Evolutionary conservation across 805 yeast species (phyloP).

Genomic region (Danielozyma ontarioensis): DNA sequence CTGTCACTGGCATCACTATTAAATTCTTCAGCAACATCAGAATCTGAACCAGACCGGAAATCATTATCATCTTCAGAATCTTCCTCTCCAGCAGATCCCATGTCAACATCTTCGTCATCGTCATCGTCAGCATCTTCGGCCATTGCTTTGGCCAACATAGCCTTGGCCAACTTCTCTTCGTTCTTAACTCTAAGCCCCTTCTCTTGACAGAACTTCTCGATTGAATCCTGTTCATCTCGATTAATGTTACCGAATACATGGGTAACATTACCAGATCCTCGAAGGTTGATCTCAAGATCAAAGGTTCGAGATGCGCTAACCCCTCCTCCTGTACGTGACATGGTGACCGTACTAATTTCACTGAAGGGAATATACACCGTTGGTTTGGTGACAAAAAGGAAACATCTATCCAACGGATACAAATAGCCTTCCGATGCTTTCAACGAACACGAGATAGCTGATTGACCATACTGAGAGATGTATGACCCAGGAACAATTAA

Average conservation of each 20-base stretch:
- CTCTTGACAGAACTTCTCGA: constrained; percentile 71
- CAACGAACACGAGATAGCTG: constrained; percentile 86
- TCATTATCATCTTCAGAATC: constrained; percentile 82
- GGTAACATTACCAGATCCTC: constrained; percentile 54
- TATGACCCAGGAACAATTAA: constrained; percentile 81
- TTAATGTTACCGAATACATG: constrained; percentile 86
- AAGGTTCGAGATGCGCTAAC: constrained; percentile 81
- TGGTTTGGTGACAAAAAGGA: constrained; percentile 89
- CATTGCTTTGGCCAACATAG: constrained; percentile 70
- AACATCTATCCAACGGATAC: constrained; percentile 87
- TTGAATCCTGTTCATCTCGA: constrained; percentile 78
- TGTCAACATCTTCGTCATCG: constrained; percentile 40
- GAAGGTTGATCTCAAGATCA: constrained; percentile 76
- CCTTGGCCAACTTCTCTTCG: constrained; percentile 85
- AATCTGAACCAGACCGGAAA: constrained; percentile 58
- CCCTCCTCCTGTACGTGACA: constrained; percentile 82
- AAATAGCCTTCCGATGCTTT: constrained; percentile 94
- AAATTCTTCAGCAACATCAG: constrained; percentile 80
- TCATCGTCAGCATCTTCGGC: constrained; percentile 50
- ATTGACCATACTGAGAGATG: constrained; percentile 68
- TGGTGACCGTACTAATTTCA: constrained; percentile 70
- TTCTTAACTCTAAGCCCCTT: constrained; percentile 79
- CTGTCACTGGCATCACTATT: constrained; percentile 56
- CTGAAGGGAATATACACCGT: constrained; percentile 85
- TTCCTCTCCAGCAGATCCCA: constrained; percentile 73